phyloP scores from a whole-genome alignment of 441 rosid species.

The Melastoma candidum region DNA sequence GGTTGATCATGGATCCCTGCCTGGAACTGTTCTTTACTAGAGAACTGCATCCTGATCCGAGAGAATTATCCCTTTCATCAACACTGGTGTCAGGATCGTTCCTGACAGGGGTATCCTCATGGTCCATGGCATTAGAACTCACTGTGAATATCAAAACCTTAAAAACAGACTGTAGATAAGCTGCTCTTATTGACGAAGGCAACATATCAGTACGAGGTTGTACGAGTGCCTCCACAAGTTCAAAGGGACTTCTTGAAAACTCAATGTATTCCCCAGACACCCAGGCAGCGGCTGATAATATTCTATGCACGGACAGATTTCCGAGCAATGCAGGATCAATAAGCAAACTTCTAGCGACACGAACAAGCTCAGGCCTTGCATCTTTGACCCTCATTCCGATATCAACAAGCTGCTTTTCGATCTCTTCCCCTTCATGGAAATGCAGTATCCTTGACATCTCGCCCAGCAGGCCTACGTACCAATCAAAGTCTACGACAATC shows the following conservation, averaged over 20 bases:
- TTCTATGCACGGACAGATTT: conserved; percentile 54
- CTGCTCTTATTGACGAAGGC: conserved; percentile 50
- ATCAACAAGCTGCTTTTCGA: conserved; percentile 77
- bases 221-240: conserved; percentile 68
- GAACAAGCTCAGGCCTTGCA: conserved; percentile 71
- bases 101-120: too few species aligned
- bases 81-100: too few species aligned
- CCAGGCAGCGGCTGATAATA: conserved; percentile 87
- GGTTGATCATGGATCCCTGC: conserved; percentile 36
- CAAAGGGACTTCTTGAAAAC: conserved; percentile 51
- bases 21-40: conserved; percentile 20
- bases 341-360: conserved; percentile 54
- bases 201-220: conserved; percentile 82
- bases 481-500: conserved; percentile 71
- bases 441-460: conserved; percentile 82
- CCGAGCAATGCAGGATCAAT: conserved; percentile 95
- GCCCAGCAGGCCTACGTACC: conserved; percentile 82
- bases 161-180: conserved; percentile 64
- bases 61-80: too few species aligned
- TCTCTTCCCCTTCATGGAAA: conserved; percentile 75
- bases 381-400: conserved; percentile 78
- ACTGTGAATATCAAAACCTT: conserved; percentile 53
- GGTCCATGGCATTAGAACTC: conserved; percentile 22
- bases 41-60: too few species aligned
- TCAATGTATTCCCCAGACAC: conserved; percentile 72